These are phyloP conservation scores for Phalaenopsis equestris DNA, from an alignment of 106 monocot genomes.

Conservation along the genomic window DNA sequence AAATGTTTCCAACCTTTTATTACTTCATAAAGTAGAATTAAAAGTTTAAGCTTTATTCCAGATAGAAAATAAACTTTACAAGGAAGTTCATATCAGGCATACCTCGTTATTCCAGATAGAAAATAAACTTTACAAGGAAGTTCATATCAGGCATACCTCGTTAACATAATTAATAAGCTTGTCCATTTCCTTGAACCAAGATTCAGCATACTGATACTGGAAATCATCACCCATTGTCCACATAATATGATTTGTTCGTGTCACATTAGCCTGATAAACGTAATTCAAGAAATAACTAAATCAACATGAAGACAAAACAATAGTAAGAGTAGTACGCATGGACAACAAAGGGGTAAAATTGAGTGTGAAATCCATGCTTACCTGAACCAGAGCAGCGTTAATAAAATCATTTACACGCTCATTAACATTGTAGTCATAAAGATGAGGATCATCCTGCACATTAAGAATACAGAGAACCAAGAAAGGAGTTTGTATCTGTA, in stretches of 20 bases:
- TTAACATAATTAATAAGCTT: slow-evolving; percentile 64
- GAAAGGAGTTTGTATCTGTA: neutral
- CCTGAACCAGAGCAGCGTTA: slow-evolving; percentile 49
- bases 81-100: neutral
- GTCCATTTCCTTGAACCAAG: slow-evolving; percentile 66
- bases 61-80: neutral
- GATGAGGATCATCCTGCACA: slow-evolving; percentile 55
- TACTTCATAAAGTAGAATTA: neutral
- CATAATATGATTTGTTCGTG: slow-evolving; percentile 60
- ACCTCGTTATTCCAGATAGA: neutral
- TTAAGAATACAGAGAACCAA: neutral
- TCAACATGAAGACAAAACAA: neutral
- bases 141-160: slow-evolving; percentile 23
- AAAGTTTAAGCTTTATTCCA: neutral
- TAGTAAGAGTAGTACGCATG: neutral
- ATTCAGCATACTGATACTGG: slow-evolving; percentile 49
- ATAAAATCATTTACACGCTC: slow-evolving; percentile 81
- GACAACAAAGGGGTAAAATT: neutral
- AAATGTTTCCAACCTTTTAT: neutral
- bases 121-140: neutral
- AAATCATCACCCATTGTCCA: slow-evolving; percentile 76
- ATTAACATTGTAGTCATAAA: slow-evolving; percentile 73
- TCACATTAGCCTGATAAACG: slow-evolving; percentile 40
- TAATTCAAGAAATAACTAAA: neutral
- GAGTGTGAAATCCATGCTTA: slow-evolving; percentile 7